phyloP scores from a whole-genome alignment of 331 rosid species.

The Erythrophleum ivorense region DNA sequence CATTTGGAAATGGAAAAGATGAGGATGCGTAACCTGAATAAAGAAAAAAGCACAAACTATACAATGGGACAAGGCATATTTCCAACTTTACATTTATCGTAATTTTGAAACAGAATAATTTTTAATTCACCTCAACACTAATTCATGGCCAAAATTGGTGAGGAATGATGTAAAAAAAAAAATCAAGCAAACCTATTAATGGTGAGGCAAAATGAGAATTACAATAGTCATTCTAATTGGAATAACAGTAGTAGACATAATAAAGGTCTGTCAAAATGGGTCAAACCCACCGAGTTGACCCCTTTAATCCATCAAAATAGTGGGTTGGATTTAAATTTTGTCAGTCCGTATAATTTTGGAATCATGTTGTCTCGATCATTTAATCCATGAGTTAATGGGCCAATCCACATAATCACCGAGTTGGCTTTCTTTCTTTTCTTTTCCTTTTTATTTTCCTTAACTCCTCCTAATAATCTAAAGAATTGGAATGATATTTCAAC shows the following conservation, averaged over 20 bases:
- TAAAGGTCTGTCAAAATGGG: background rate
- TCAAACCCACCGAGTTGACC: background rate
- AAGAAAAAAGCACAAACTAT: background rate
- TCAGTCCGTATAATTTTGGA: background rate
- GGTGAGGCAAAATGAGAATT: background rate
- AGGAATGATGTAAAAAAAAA: background rate
- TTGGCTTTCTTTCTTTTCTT: background rate
- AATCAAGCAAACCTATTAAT: background rate
- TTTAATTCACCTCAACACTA: background rate
- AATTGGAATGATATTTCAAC: background rate
- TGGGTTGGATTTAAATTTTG: background rate
- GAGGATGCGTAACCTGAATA: background rate
- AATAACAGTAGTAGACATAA: background rate
- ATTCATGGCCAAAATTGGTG: slow-evolving; percentile 1
- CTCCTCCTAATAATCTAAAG: background rate
- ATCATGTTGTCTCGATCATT: background rate
- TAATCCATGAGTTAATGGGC: background rate
- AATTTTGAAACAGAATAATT: background rate
- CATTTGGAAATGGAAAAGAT: background rate
- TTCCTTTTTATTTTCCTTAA: background rate
- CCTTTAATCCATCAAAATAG: background rate
- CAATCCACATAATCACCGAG: background rate
- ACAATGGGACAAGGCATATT: background rate
- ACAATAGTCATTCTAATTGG: background rate
- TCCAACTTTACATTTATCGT: background rate